These are phyloP conservation scores for Endoconidiophora laricicola DNA, from an alignment of 2,329 filamentous ascomycete genomes.

Conservation along the genomic window DNA sequence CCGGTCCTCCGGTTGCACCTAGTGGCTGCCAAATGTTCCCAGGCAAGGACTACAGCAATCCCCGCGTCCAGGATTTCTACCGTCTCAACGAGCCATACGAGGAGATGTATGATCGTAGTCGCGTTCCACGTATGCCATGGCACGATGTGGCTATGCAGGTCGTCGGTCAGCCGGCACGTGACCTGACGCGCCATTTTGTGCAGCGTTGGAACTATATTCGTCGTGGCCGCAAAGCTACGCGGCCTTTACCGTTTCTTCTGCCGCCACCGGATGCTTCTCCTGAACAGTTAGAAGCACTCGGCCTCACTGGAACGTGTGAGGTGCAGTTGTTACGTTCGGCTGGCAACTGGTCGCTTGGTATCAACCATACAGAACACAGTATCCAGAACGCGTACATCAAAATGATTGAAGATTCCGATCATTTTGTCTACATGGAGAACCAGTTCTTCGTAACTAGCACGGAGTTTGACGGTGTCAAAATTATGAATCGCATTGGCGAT, in stretches of 20 bases:
- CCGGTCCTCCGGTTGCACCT: constrained; percentile 54
- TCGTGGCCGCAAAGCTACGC: constrained; percentile 78
- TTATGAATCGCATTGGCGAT: constrained; percentile 87
- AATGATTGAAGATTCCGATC: constrained; percentile 85
- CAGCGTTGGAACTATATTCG: constrained; percentile 97
- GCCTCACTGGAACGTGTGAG: constrained; percentile 85
- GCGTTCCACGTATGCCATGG: constrained; percentile 91
- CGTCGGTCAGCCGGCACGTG: constrained; percentile 84
- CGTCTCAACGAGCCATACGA: constrained; percentile 86
- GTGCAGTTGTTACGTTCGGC: constrained; percentile 90
- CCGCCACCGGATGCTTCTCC: constrained; percentile 83
- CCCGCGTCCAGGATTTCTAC: constrained; percentile 88
- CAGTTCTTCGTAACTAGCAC: constrained; percentile 96
- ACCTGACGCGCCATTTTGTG: constrained; percentile 89
- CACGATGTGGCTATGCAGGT: constrained; percentile 97
- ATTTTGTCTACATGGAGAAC: constrained; percentile 97
- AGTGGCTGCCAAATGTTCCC: constrained; percentile 94
- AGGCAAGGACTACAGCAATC: constrained; percentile 96
- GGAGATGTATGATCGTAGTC: constrained; percentile 92
- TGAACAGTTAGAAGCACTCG: constrained; percentile 72
- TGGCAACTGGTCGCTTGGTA: constrained; percentile 79
- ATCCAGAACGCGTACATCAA: constrained; percentile 93
- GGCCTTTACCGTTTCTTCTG: constrained; percentile 82
- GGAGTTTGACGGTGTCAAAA: constrained; percentile 70
- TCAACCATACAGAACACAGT: constrained; percentile 75